Conservation (phyloP, 2,329 filamentous ascomycete species). For the Myrmaecium sp. region DNA sequence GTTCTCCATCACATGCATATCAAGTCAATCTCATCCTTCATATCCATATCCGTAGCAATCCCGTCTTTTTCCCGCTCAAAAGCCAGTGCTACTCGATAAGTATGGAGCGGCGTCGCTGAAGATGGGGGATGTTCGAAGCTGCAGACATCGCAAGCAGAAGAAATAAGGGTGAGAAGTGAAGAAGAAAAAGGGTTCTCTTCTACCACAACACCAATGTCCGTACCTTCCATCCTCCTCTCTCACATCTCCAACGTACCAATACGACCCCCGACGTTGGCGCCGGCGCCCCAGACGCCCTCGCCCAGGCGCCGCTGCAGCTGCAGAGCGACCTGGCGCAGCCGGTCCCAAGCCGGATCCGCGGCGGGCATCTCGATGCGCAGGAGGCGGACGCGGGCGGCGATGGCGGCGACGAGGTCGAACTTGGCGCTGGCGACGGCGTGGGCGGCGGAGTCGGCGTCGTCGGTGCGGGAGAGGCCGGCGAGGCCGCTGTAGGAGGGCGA, state of each 20-base stretch:
- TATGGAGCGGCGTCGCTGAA: no score
- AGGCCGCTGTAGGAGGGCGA: slow-evolving; percentile 39
- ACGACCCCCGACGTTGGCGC: slow-evolving; percentile 24
- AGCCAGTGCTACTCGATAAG: no score
- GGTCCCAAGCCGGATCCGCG: slow-evolving; percentile 12
- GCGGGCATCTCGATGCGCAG: slow-evolving; percentile 8
- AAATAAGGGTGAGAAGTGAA: no score
- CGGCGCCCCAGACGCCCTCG: slow-evolving; percentile 25
- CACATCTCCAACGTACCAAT: slow-evolving; percentile 29
- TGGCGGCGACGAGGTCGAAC: slow-evolving; percentile 35
- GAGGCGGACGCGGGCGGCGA: slow-evolving; percentile 28
- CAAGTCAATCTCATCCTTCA: no score
- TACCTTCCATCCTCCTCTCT: no score
- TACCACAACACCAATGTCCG: no score
- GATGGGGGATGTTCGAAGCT: no score
- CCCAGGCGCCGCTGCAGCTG: slow-evolving; percentile 24
- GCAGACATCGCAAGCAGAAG: no score
- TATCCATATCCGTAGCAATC: no score
- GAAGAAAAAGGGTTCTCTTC: no score
- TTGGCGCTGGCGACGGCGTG: slow-evolving; percentile 41
- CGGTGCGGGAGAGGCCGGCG: slow-evolving; percentile 40
- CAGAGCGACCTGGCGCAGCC: slow-evolving; percentile 22
- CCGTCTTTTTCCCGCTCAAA: no score
- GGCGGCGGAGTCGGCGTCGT: slow-evolving; percentile 38
- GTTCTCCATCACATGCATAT: no score